Evolutionary conservation across 495 filamentous ascomycete genomes (phyloP).

Genomic region (Sporormia fimetaria): DNA sequence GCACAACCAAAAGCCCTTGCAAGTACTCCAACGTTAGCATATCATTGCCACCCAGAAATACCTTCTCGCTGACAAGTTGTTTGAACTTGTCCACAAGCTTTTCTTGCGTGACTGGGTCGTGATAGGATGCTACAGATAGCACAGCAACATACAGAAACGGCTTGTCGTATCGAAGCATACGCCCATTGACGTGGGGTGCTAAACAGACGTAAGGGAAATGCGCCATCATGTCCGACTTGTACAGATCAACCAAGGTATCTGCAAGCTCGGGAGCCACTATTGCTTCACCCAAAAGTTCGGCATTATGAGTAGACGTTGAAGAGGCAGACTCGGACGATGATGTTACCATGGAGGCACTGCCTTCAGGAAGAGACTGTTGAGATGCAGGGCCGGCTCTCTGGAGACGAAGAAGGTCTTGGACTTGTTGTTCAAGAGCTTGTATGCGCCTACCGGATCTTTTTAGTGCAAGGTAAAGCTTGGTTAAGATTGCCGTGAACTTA

Average conservation of each 20-base stretch:
- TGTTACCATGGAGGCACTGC: background rate
- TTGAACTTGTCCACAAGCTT: conserved; percentile 14
- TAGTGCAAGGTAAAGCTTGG: background rate
- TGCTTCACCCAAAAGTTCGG: conserved; percentile 15
- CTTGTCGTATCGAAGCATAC: conserved; percentile 9
- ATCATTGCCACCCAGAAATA: conserved; percentile 16
- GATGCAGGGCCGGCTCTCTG: background rate
- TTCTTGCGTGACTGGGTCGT: conserved; percentile 10
- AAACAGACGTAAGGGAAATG: conserved; percentile 19
- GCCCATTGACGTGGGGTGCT: conserved; percentile 4
- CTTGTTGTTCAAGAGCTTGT: conserved; percentile 17
- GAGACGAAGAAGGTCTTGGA: conserved; percentile 12
- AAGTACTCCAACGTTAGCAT: conserved; percentile 14
- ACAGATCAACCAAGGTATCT: conserved; percentile 15
- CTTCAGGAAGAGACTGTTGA: background rate
- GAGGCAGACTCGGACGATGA: background rate
- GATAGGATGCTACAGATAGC: conserved; percentile 15
- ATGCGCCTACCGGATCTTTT: conserved; percentile 6
- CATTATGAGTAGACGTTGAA: background rate
- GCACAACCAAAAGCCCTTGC: conserved; percentile 14
- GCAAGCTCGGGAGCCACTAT: conserved; percentile 13
- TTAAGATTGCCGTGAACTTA: conserved; percentile 1
- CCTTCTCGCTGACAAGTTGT: conserved; percentile 16
- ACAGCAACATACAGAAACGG: conserved; percentile 16
- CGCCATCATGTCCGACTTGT: conserved; percentile 22